Evolutionary conservation across 768 basidiomycete genomes (phyloP).

Genomic region (Xanthoconium purpureum): DNA sequence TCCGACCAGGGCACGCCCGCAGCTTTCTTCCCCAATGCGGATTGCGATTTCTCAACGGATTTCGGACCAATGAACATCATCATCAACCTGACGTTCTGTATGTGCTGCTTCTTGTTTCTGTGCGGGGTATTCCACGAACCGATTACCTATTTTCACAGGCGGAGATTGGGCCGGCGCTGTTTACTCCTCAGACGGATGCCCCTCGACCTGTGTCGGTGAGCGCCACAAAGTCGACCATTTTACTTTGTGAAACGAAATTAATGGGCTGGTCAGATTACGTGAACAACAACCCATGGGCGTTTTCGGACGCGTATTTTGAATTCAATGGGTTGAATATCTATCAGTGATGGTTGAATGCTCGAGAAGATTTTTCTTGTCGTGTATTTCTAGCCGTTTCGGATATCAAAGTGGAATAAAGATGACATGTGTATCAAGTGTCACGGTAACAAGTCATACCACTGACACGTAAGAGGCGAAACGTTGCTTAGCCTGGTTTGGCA

Average conservation of each 20-base stretch:
- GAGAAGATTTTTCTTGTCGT: background rate
- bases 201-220: constrained; percentile 29
- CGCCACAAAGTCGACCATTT: background rate
- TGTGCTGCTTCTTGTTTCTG: background rate
- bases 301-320: constrained; percentile 21
- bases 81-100: constrained; percentile 22
- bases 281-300: constrained; percentile 27
- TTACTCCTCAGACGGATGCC: constrained; percentile 22
- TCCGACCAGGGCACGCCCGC: constrained; percentile 11
- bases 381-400: background rate
- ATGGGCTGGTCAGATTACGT: constrained; percentile 49
- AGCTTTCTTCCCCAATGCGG: constrained; percentile 13
- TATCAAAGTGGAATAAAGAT: background rate
- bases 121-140: background rate
- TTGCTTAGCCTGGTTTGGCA: no score
- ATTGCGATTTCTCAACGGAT: constrained; percentile 16
- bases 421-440: no score
- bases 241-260: constrained; percentile 6
- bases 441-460: no score
- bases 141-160: constrained; percentile 9
- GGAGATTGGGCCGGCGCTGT: constrained; percentile 30
- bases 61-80: constrained; percentile 20
- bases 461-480: no score
- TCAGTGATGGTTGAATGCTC: background rate
- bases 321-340: constrained; percentile 26